These are phyloP conservation scores for Ruellia speciosa DNA, from an alignment of 305 asterid species.

Conservation along the genomic window DNA sequence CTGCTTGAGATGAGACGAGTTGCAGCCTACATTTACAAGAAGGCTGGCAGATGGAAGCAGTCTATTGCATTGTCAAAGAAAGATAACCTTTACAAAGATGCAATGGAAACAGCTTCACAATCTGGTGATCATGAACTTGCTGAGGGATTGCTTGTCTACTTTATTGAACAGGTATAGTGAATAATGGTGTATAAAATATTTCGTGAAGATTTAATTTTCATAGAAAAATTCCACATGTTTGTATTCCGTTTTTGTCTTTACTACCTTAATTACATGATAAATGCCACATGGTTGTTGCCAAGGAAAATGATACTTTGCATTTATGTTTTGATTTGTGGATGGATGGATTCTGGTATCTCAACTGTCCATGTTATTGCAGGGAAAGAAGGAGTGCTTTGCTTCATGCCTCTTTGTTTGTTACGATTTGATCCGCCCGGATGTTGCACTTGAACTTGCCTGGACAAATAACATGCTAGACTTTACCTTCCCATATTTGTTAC, in stretches of 20 bases:
- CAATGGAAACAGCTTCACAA: slow-evolving; percentile 99
- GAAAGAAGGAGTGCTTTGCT: slow-evolving; percentile 97
- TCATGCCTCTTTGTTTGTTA: slow-evolving; percentile 98
- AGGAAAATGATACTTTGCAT: neutral
- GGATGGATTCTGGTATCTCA: slow-evolving; percentile 12
- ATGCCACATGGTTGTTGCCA: neutral
- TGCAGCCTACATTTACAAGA: slow-evolving; percentile 96
- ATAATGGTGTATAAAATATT: neutral
- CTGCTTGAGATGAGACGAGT: slow-evolving; percentile 99
- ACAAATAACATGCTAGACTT: slow-evolving; percentile 91
- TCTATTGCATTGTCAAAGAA: slow-evolving; percentile 96
- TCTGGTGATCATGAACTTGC: slow-evolving; percentile 99
- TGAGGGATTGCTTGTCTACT: slow-evolving; percentile 97
- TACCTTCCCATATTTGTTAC: slow-evolving; percentile 91
- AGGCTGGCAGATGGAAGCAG: slow-evolving; percentile 98
- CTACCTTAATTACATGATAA: no score
- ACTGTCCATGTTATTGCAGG: slow-evolving; percentile 40
- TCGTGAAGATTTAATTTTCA: no score
- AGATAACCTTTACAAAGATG: slow-evolving; percentile 91
- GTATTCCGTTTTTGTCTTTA: neutral
- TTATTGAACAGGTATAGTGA: slow-evolving; percentile 77
- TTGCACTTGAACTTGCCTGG: slow-evolving; percentile 98
- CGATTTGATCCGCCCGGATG: slow-evolving; percentile 83
- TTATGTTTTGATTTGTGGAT: neutral
- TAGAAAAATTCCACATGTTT: neutral